Evolutionary conservation across 306 rosid species (phyloP), one percentile per base, ranked within the genome.

Genomic region (Corylus avellana): DNA sequence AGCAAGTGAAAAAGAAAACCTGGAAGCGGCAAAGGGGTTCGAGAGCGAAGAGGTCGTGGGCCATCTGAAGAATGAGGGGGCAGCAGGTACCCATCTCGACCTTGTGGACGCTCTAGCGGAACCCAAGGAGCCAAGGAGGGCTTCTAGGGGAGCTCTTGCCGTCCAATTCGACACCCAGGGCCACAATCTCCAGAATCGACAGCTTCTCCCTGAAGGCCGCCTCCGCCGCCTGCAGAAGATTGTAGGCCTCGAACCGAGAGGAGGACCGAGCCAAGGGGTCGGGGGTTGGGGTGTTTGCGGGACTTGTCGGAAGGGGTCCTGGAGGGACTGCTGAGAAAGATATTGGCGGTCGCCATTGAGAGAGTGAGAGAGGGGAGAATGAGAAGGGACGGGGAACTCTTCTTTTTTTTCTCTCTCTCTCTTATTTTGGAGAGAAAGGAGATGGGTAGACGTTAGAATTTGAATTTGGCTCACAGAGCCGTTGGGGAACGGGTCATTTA

Each of bases 31-130:
- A 22, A 22, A 22, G 22, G 22, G 22, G 22, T 22, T 22, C 22
- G 22, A 22, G 22, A 22, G 22, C 22, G 22, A 22, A 22, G 22
- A 22, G 22, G 22, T 22, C 22, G 0, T 22, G 22, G 22, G 22
- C 22, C 99, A 95, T 95, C 61, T 95, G 98, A 47, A 93, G 96
- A 22, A 92, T 90, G 78, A 92, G 93, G 12, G 99, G 97, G 32
- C 98, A 83, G 12, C 98, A 97, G 8, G 98, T 95, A 1, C 98
- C 98, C 94, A 95, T 95, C 85, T 95, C 98, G 35, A 32, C 35
- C 35, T 32, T 2, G 35, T 2, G 35, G 35, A 91, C 93, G 77
- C 92, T 95, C 92, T 1, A 32, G 35, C 35, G 35, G 2, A 32
- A 2, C 35, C 22, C 22, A 22, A 22, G 22, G 22, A 22, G 22